phyloP scores from a whole-genome alignment of 805 yeast species.

The Cyberlindnera meyerae region DNA sequence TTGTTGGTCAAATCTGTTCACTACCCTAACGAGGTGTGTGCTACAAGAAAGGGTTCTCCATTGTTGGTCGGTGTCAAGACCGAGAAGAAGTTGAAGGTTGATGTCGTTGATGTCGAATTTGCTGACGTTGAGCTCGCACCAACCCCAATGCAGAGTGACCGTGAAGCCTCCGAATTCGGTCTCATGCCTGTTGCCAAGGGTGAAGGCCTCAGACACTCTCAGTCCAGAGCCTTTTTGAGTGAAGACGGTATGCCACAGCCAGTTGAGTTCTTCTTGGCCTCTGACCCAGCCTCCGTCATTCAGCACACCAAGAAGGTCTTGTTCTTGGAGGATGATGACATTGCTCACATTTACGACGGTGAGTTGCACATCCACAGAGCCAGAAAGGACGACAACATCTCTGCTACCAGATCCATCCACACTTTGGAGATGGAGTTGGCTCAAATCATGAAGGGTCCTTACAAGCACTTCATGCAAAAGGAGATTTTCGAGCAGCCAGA shows the following conservation, averaged over 20 bases:
- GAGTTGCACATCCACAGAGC: conserved; percentile 98
- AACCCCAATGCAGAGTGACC: conserved; percentile 16
- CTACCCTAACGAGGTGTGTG: conserved; percentile 93
- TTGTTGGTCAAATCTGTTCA: conserved; percentile 85
- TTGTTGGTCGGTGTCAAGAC: conserved; percentile 95
- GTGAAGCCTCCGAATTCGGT: conserved; percentile 27
- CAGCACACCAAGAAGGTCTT: conserved; percentile 96
- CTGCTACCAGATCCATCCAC: conserved; percentile 94
- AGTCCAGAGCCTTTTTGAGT: conserved; percentile 93
- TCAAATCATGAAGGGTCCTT: conserved; percentile 97
- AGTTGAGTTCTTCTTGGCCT: conserved; percentile 90
- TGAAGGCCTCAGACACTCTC: conserved; percentile 71
- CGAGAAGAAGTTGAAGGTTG: conserved; percentile 91
- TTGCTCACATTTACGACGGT: conserved; percentile 97
- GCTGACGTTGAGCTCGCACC: conserved; percentile 42
- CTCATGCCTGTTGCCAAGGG: conserved; percentile 54
- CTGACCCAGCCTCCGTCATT: conserved; percentile 95
- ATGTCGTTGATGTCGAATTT: conserved; percentile 97
- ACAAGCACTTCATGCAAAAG: conserved; percentile 96
- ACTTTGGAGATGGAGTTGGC: conserved; percentile 95
- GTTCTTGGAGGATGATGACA: conserved; percentile 95
- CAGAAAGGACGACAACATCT: conserved; percentile 76
- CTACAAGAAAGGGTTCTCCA: conserved; percentile 98
- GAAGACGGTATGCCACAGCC: conserved; percentile 93
- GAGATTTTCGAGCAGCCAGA: conserved; percentile 99